Base-by-base conservation (phyloP, 2,329 filamentous ascomycete species). In the Calonectria pseudoturangicola region DNA sequence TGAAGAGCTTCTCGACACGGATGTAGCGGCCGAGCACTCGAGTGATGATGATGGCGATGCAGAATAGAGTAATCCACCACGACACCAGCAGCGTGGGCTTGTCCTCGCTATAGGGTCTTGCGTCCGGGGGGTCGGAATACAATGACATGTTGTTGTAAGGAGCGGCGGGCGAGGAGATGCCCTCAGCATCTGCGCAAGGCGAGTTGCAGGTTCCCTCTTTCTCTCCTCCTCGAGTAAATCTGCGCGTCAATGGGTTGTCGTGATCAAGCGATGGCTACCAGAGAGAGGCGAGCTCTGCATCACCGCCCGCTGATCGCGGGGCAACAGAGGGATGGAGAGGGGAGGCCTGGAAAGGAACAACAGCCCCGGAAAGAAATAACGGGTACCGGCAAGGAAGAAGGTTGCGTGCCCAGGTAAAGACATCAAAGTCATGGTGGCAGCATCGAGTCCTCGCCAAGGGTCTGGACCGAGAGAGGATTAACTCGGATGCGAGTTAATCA, bases 11-110 rank as follows among this genome's bases (percentile, higher is more conserved):
- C 83, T 98, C 94, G 70, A 94, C 95, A 58, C 96, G 90, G 41
- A 97, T 89, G 83, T 95, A 97, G 74, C 96, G 93, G 60, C 96
- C 96, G 71, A 87, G 87, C 33, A 98, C 85, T 16, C 96, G 91
- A 66, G 95, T 88, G 28, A 95, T 81, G 75, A 98, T 97, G 78
- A 98, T 94, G 70, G 92, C 91, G 28, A 94, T 87, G 72, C 95
- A 93, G 82, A 96, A 96, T 7, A 91, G 86, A 27, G 94, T 96
- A 76, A 93, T 95, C 95, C 96, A 98, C 95, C 95, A 98, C 81
- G 93, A 96, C 78, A 97, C 95, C 74, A 98, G 88, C 62, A 98
- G 87, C 0, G 95, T 97, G 18, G 96, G 94, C 82, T 97, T 96
- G 84, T 96, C 92, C 54, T 87, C 78, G 72, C 83, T 79, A 75